Conservation (phyloP, 768 basidiomycete species). For the Auricularia heimuer region DNA sequence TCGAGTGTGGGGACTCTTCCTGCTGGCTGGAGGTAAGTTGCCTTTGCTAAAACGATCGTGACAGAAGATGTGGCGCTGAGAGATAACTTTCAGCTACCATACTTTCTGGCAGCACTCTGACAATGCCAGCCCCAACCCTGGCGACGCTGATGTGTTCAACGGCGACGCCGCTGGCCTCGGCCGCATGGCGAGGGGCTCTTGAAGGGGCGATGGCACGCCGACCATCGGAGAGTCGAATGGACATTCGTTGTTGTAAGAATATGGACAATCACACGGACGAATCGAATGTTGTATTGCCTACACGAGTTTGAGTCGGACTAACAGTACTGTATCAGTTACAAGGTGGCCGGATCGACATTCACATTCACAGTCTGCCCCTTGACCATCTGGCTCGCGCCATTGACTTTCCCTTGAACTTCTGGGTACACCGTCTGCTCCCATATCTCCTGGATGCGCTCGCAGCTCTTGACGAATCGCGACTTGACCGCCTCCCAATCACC, state of each 20-base stretch:
- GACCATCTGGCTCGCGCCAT: background rate
- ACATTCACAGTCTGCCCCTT: background rate
- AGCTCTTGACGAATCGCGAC: background rate
- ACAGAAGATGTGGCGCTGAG: background rate
- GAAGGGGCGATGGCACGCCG: background rate
- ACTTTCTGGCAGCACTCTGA: constrained; percentile 28
- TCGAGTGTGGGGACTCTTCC: constrained; percentile 44
- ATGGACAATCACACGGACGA: no score
- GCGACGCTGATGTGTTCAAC: constrained; percentile 49
- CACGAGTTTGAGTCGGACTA: no score
- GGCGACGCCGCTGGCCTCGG: constrained; percentile 35
- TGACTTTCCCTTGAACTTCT: background rate
- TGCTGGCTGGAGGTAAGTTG: constrained; percentile 44
- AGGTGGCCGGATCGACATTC: background rate
- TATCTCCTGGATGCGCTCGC: background rate
- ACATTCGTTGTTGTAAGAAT: no score
- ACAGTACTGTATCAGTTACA: no score
- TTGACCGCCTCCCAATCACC: background rate
- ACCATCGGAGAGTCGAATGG: no score
- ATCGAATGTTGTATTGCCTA: no score
- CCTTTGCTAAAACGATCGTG: background rate
- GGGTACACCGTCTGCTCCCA: background rate
- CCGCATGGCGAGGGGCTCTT: constrained; percentile 1
- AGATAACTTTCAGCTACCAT: constrained; percentile 5
- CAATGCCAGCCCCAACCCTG: constrained; percentile 40